Percentiles rank a stretch among this genome's conserved stretches.
Evolutionary conservation across 2,329 filamentous ascomycete species (phyloP).

Genomic region (Calonectria honghensis): DNA sequence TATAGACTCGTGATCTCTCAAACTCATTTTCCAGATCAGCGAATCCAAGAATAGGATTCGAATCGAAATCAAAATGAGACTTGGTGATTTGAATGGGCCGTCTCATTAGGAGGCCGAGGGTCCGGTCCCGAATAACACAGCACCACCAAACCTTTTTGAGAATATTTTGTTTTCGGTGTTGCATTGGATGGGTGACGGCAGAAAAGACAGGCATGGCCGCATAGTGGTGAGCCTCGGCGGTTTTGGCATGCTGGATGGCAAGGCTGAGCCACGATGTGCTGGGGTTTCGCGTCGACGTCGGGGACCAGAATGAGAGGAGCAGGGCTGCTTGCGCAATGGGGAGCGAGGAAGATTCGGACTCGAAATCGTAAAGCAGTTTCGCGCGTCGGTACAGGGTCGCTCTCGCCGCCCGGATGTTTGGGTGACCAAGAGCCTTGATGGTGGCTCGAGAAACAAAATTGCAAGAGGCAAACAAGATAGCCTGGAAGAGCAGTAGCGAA

Average conservation of each 20-base stretch:
- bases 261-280: slow-evolving; percentile 70
- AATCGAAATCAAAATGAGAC: slow-evolving; percentile 66
- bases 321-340: slow-evolving; percentile 64
- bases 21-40: slow-evolving; percentile 69
- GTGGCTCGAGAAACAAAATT: slow-evolving; percentile 64
- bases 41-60: slow-evolving; percentile 61
- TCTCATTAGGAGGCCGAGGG: slow-evolving; percentile 69
- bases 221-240: slow-evolving; percentile 66
- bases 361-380: slow-evolving; percentile 66
- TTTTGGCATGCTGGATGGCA: slow-evolving; percentile 70
- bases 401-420: slow-evolving; percentile 65
- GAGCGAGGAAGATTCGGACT: slow-evolving; percentile 64
- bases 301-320: slow-evolving; percentile 66
- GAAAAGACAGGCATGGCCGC: slow-evolving; percentile 58
- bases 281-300: slow-evolving; percentile 59
- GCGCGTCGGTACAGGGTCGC: slow-evolving; percentile 64
- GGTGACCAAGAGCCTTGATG: slow-evolving; percentile 65
- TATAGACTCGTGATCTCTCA: slow-evolving; percentile 66
- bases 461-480: slow-evolving; percentile 67
- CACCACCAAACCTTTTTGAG: slow-evolving; percentile 74
- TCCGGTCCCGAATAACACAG: slow-evolving; percentile 71
- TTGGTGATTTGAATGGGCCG: slow-evolving; percentile 70
- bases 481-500: slow-evolving; percentile 67
- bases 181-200: slow-evolving; percentile 55
- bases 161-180: slow-evolving; percentile 62